Evolutionary conservation across 169 alveolate genomes (phyloP).

Genomic region (Cryptosporidium felis): DNA sequence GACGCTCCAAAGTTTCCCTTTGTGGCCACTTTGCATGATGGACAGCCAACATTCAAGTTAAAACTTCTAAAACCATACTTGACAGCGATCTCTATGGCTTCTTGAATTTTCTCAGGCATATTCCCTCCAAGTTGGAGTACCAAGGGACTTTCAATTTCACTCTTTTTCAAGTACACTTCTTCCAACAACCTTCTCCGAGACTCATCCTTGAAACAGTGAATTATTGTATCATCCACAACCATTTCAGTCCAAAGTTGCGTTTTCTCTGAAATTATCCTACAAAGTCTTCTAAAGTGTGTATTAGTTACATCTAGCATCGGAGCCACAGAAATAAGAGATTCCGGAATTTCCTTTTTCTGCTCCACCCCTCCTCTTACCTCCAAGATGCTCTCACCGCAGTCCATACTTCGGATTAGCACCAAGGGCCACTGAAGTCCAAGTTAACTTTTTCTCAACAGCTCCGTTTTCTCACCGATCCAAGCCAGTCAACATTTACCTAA

Average conservation of each 20-base stretch:
- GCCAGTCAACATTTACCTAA: too few species aligned
- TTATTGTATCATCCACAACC: constrained; percentile 86
- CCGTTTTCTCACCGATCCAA: too few species aligned
- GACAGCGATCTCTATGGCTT: constrained; percentile 88
- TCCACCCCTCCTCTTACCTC: too few species aligned
- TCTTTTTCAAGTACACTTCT: constrained; percentile 74
- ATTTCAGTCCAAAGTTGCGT: constrained; percentile 92
- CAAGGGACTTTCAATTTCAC: constrained; percentile 82
- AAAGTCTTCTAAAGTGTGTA: constrained; percentile 85
- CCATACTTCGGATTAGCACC: too few species aligned
- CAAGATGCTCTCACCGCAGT: too few species aligned
- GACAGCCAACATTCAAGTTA: constrained; percentile 94
- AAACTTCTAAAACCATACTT: constrained; percentile 91
- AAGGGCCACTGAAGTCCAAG: too few species aligned
- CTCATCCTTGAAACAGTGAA: constrained; percentile 77
- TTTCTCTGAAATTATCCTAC: constrained; percentile 86
- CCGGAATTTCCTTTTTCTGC: background rate
- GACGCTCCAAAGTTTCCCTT: constrained; percentile 96
- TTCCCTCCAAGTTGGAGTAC: constrained; percentile 95
- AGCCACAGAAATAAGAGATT: constrained; percentile 87
- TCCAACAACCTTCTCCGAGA: constrained; percentile 57
- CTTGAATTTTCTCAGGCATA: constrained; percentile 84
- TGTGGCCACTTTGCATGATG: constrained; percentile 89
- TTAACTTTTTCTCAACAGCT: too few species aligned
- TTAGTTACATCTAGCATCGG: constrained; percentile 96